These are phyloP conservation scores for Smallanthus sonchifolius DNA, from an alignment of 129 eudicot genomes.

Conservation along the genomic window DNA sequence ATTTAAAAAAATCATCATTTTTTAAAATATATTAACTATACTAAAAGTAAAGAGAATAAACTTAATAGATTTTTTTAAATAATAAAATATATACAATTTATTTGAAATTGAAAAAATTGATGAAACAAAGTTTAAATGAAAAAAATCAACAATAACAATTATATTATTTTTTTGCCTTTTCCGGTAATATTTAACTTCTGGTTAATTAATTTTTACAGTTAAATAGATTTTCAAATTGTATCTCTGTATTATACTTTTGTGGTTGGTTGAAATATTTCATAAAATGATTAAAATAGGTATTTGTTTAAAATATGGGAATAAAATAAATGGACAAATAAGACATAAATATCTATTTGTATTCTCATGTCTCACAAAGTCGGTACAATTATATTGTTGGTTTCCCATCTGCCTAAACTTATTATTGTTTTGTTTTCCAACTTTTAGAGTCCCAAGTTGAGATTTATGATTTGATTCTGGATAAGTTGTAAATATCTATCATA, in stretches of 20 bases:
- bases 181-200: too few relatives aligned
- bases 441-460: not conserved
- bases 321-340: not conserved
- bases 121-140: too few relatives aligned
- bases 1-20: too few relatives aligned
- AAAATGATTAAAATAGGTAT: not conserved
- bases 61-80: too few relatives aligned
- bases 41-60: too few relatives aligned
- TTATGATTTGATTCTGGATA: not conserved
- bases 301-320: not conserved
- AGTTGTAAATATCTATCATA: not conserved
- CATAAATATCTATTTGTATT: not conserved
- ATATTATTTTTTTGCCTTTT: too few relatives aligned
- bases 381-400: constrained; percentile 21
- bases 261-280: not conserved
- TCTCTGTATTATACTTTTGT: not conserved
- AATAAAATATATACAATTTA: too few relatives aligned
- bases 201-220: too few relatives aligned
- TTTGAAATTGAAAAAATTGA: too few relatives aligned
- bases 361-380: constrained; percentile 26
- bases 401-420: constrained; percentile 14
- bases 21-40: too few relatives aligned
- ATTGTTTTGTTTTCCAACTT: not conserved
- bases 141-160: too few relatives aligned
- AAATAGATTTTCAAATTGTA: too few relatives aligned